Conservation (phyloP, 306 rosid species). For the Prunus fruticosa region DNA sequence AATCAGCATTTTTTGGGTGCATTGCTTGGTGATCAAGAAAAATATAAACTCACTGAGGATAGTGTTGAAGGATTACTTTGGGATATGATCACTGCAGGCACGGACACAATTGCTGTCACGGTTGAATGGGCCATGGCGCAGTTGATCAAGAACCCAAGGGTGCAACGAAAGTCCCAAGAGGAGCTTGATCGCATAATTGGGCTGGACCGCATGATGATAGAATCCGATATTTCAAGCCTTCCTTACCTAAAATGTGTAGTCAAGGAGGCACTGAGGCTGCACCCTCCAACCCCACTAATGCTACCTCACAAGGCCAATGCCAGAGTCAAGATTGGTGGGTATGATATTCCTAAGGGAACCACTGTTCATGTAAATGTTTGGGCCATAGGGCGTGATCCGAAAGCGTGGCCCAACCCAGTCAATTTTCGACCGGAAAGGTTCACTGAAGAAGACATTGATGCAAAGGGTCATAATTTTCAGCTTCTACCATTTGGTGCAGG, state of each 20-base stretch:
- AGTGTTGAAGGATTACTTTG: constrained; percentile 82
- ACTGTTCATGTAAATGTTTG: constrained; percentile 82
- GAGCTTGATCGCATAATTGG: constrained; percentile 69
- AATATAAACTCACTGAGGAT: constrained; percentile 78
- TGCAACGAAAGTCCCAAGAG: constrained; percentile 72
- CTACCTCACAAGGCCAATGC: constrained; percentile 78
- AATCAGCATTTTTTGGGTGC: constrained; percentile 80
- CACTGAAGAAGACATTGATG: constrained; percentile 72
- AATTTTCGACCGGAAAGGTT: constrained; percentile 75
- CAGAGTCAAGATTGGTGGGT: constrained; percentile 70
- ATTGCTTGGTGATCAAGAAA: constrained; percentile 59
- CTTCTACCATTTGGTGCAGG: constrained; percentile 84
- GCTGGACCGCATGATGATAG: constrained; percentile 48
- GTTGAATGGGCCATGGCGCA: constrained; percentile 93
- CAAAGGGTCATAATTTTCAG: constrained; percentile 76
- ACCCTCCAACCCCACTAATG: constrained; percentile 95
- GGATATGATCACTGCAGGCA: constrained; percentile 92
- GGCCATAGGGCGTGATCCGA: constrained; percentile 76
- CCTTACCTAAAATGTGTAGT: constrained; percentile 68
- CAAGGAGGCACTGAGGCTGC: constrained; percentile 72
- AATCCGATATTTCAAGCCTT: constrained; percentile 56
- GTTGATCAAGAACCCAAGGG: constrained; percentile 67
- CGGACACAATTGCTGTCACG: constrained; percentile 70
- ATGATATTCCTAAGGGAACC: constrained; percentile 74
- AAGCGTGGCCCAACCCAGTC: constrained; percentile 52